Conservation (phyloP, 1,284 basidiomycete species). For the Tetrapyrgos nigripes region DNA sequence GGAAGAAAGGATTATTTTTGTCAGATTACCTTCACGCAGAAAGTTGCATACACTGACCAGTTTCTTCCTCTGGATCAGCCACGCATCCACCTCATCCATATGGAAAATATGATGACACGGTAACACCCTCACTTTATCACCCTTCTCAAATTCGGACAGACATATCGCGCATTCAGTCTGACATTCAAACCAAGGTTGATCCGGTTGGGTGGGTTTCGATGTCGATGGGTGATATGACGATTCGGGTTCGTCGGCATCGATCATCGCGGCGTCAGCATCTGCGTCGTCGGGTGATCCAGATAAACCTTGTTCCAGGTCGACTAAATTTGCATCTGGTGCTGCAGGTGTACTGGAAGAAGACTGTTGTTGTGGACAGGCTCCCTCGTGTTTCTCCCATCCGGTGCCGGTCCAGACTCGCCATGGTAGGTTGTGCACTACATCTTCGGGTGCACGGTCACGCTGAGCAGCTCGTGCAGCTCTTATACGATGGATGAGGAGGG, state of each 20-base stretch:
- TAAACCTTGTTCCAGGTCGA: slow-evolving; percentile 46
- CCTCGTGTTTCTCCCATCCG: slow-evolving; percentile 78
- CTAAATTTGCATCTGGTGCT: too few species aligned
- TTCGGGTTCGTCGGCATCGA: slow-evolving; percentile 22
- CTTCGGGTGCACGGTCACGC: slow-evolving; percentile 82
- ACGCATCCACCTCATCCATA: slow-evolving; percentile 85
- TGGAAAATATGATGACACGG: slow-evolving; percentile 93
- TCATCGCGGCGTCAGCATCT: slow-evolving; percentile 1
- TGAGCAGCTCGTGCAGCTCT: slow-evolving; percentile 78
- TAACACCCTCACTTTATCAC: slow-evolving; percentile 86
- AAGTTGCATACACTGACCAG: slow-evolving; percentile 63
- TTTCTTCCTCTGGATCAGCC: slow-evolving; percentile 91
- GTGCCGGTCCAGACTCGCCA: slow-evolving; percentile 83
- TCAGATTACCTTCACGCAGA: slow-evolving; percentile 7
- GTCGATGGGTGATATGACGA: slow-evolving; percentile 44
- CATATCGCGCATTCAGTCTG: slow-evolving; percentile 89
- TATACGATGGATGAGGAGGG: slow-evolving; percentile 81
- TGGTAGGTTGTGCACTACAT: slow-evolving; percentile 75
- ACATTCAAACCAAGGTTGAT: slow-evolving; percentile 73
- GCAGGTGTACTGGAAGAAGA: too few species aligned
- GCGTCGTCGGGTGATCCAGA: slow-evolving; percentile 7
- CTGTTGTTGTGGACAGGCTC: slow-evolving; percentile 34
- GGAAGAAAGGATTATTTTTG: slow-evolving; percentile 12
- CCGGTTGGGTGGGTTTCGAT: slow-evolving; percentile 42
- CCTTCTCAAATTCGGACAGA: slow-evolving; percentile 82